Evolutionary conservation across 768 basidiomycete genomes (phyloP).

Genomic region (Boletus pseudopeckii): DNA sequence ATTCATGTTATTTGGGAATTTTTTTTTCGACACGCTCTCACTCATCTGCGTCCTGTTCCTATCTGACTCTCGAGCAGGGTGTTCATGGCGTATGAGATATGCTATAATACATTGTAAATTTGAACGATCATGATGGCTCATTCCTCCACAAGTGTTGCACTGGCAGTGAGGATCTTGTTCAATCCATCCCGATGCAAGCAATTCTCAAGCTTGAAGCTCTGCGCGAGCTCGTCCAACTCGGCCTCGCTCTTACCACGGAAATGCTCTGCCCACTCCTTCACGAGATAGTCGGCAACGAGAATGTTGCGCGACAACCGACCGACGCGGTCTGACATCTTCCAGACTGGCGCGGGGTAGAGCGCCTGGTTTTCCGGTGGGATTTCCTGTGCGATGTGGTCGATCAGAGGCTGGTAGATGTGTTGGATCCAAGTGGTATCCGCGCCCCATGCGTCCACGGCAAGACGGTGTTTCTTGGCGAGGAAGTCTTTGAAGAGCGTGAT

Average conservation of each 20-base stretch:
- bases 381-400: slow-evolving; percentile 57
- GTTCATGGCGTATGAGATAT: not conserved
- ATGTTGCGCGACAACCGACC: slow-evolving; percentile 63
- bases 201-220: slow-evolving; percentile 67
- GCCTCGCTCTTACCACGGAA: slow-evolving; percentile 54
- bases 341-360: slow-evolving; percentile 63
- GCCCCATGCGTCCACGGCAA: slow-evolving; percentile 79
- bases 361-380: slow-evolving; percentile 47
- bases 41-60: not conserved
- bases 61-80: not conserved
- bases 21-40: not conserved
- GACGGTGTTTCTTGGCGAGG: slow-evolving; percentile 72
- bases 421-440: slow-evolving; percentile 57
- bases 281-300: slow-evolving; percentile 65
- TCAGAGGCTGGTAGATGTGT: slow-evolving; percentile 60
- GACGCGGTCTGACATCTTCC: slow-evolving; percentile 55
- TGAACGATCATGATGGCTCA: not conserved
- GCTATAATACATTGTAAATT: not conserved
- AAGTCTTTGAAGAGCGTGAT: slow-evolving; percentile 66
- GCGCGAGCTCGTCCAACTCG: slow-evolving; percentile 71
- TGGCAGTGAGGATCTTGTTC: slow-evolving; percentile 50
- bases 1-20: not conserved
- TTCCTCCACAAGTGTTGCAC: slow-evolving; percentile 26
- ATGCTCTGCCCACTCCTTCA: slow-evolving; percentile 71
- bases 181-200: slow-evolving; percentile 68